Evolutionary conservation across 176 grass and related monocot species (phyloP).

Genomic region (Saccharum officinarum): DNA sequence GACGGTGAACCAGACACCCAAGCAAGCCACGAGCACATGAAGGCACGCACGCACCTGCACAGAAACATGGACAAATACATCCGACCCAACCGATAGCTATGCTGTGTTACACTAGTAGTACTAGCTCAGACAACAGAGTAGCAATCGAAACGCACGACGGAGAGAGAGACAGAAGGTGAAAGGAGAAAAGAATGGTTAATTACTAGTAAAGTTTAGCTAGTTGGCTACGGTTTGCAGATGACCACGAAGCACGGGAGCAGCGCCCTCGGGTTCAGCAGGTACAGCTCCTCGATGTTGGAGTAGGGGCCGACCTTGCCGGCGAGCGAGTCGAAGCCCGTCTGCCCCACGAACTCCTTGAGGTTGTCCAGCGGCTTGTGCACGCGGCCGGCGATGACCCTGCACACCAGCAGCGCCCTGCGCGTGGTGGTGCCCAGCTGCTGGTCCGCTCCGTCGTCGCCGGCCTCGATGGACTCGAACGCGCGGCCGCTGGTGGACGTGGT

Average conservation of each 20-base stretch:
- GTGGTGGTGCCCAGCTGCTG: neutral
- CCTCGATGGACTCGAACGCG: slow-evolving; percentile 65
- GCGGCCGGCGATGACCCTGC: slow-evolving; percentile 83
- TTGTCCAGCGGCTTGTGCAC: slow-evolving; percentile 91
- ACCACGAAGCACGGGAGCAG: slow-evolving; percentile 91
- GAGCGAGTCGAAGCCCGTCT: slow-evolving; percentile 86
- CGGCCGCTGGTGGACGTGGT: slow-evolving; percentile 86
- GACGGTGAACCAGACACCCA: neutral
- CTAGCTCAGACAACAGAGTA: slow-evolving; percentile 27
- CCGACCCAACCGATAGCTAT: neutral
- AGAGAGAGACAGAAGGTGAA: neutral
- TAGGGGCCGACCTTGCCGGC: slow-evolving; percentile 88
- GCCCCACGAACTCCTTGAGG: slow-evolving; percentile 64
- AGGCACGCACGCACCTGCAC: slow-evolving; percentile 4
- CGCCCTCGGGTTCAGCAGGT: slow-evolving; percentile 88
- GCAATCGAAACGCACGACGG: neutral
- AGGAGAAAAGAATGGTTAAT: slow-evolving; percentile 45
- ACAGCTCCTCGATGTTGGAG: slow-evolving; percentile 91
- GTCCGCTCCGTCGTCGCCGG: neutral
- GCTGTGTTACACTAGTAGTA: neutral
- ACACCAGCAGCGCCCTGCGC: slow-evolving; percentile 77
- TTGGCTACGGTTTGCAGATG: slow-evolving; percentile 62
- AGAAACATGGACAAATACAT: slow-evolving; percentile 37
- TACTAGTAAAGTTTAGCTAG: neutral
- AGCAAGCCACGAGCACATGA: neutral